A percentile compares a stretch with the other conserved stretches of the same genome.
phyloP scores from a whole-genome alignment of 148 eudicot species.

The Cornus controversa region DNA sequence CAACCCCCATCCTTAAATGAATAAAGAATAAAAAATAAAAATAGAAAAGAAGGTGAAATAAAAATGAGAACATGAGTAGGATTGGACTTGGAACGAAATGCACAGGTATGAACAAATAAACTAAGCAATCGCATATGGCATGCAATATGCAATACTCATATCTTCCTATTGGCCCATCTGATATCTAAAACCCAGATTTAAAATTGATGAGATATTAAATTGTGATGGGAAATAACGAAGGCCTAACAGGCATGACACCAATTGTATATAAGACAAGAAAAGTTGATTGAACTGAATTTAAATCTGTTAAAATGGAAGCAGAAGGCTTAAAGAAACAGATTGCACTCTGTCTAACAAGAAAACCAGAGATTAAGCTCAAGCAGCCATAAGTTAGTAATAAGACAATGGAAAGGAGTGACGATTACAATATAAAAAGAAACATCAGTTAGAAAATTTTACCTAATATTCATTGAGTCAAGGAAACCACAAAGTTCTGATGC shows the following conservation, averaged over 20 bases:
- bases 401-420: not conserved
- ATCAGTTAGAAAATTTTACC: slow-evolving; percentile 32
- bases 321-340: too few species aligned
- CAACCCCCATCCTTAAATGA: not conserved
- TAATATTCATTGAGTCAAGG: slow-evolving; percentile 63
- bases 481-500: slow-evolving; percentile 71
- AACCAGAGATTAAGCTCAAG: slow-evolving; percentile 11
- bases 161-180: not conserved
- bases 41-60: too few species aligned
- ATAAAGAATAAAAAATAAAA: too few species aligned
- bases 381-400: slow-evolving; percentile 3
- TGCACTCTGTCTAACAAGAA: not conserved
- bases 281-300: too few species aligned
- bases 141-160: not conserved
- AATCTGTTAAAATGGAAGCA: too few species aligned
- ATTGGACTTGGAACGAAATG: not conserved
- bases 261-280: too few species aligned
- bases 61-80: too few species aligned
- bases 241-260: too few species aligned
- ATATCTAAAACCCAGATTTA: not conserved
- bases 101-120: not conserved
- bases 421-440: not conserved
- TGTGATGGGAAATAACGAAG: too few species aligned
- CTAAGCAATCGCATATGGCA: not conserved
- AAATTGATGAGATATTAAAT: not conserved